Percentiles rank a stretch among this genome's conserved stretches.
These are phyloP conservation scores for Leptodermis oblonga DNA, from an alignment of 257 asterid genomes.

Conservation along the genomic window DNA sequence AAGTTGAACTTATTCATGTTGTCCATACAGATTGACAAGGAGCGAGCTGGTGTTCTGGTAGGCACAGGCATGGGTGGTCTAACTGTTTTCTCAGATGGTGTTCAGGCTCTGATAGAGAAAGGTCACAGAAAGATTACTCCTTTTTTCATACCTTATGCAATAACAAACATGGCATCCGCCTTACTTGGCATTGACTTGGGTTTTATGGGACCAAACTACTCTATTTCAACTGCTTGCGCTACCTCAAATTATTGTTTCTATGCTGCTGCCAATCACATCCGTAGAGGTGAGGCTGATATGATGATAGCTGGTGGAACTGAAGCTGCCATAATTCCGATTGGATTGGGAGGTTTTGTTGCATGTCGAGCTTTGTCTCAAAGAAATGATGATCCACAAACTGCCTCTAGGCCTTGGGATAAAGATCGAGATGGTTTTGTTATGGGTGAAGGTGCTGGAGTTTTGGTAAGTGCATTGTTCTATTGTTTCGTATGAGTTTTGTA, in stretches of 20 bases:
- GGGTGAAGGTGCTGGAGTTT: conserved; percentile 93
- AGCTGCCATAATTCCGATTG: conserved; percentile 90
- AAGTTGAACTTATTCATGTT: conserved; percentile 9
- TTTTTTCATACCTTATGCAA: conserved; percentile 86
- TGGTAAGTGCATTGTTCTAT: conserved; percentile 44
- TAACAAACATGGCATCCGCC: conserved; percentile 94
- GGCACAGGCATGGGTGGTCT: conserved; percentile 99
- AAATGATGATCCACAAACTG: conserved; percentile 83
- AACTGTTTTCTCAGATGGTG: conserved; percentile 80
- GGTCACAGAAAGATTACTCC: conserved; percentile 84
- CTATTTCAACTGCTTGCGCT: conserved; percentile 95
- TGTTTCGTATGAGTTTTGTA: neutral
- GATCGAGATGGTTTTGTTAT: conserved; percentile 89
- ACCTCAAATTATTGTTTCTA: conserved; percentile 91
- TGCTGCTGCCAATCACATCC: conserved; percentile 95
- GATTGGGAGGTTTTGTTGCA: conserved; percentile 94
- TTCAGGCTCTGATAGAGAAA: conserved; percentile 73
- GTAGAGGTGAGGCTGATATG: conserved; percentile 94
- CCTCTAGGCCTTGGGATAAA: conserved; percentile 91
- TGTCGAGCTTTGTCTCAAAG: conserved; percentile 95
- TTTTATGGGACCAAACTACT: conserved; percentile 92
- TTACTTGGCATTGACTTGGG: conserved; percentile 90
- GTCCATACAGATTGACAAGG: conserved; percentile 65
- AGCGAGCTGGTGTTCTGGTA: conserved; percentile 78
- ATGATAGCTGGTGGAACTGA: conserved; percentile 95